Evolutionary conservation across 805 yeast species (phyloP), one percentile per base, ranked within the genome.

Genomic region (Kregervanrija delftensis): DNA sequence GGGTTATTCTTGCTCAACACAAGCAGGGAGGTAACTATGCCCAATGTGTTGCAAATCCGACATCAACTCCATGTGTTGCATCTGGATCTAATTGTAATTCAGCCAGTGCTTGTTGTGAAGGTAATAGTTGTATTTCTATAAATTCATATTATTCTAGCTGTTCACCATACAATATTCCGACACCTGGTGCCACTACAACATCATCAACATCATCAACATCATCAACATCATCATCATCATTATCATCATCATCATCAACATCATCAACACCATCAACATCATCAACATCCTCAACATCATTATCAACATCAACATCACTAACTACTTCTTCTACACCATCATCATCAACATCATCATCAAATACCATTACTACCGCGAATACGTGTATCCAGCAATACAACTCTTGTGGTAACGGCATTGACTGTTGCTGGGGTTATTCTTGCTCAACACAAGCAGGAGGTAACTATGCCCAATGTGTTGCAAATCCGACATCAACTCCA

Each of bases 211-310:
- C 39, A 13, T 5, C 39, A 22, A 22, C 39, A 12, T 37, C 39
- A n/a, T 5, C 39, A 17, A 8, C 40, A 37, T 14, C 34, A 9
- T 30, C 36, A 11, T 8, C 33, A n/a, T 16, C 28, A 11, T 16
- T 37, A 11, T 12, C 35, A 39, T 5, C 35, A 39, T 11, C 39
- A 3, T n/a, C 36, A 15, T 8, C 41, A 39, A 10, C 41, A 15
- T 39, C 41, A 10, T 15, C 41, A 31, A 9, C 41, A 31, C 10
- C 41, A 39, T 11, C 41, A 31, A 10, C 35, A 15, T 31, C 41
- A 31, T 33, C 41, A 32, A 32, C 45, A 11, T 31, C 41, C 1
- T 17, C 30, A 9, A 14, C 41, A 6, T 2, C 35, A 15, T 13
- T 22, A 13, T 15, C 37, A 8, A 4, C 37, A 11, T 11, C 22